A percentile compares a stretch with the other conserved stretches of the same genome.
Conservation (phyloP, 2,329 filamentous ascomycete genomes). For the Curvularia sp. region DNA sequence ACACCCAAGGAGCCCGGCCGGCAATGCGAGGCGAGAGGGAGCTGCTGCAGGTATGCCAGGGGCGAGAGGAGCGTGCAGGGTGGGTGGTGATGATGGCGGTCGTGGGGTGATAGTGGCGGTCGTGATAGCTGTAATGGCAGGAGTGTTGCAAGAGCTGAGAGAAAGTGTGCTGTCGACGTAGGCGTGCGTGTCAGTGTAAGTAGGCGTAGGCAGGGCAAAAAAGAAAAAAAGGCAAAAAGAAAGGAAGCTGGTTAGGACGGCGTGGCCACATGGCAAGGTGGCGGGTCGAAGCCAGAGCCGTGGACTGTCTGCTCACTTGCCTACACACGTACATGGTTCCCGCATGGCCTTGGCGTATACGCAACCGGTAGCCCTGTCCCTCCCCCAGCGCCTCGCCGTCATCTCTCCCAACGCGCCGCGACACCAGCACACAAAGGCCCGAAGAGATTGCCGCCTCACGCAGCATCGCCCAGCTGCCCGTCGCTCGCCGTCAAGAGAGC, state of each 20-base stretch:
- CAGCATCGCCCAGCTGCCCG: background rate
- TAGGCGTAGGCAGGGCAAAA: background rate
- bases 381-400: background rate
- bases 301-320: background rate
- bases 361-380: background rate
- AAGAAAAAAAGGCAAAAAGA: background rate
- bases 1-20: background rate
- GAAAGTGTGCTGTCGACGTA: background rate
- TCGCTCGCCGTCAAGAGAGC: too few relatives aligned
- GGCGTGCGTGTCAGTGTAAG: background rate
- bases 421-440: background rate
- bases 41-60: slow-evolving; percentile 1
- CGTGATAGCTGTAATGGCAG: background rate
- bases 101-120: background rate
- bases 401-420: background rate
- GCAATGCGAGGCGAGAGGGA: slow-evolving; percentile 2
- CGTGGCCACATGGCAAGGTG: background rate
- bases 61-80: background rate
- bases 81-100: background rate
- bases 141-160: background rate
- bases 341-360: background rate
- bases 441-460: background rate
- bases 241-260: background rate
- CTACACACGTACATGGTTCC: background rate
- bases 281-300: background rate